phyloP scores from a whole-genome alignment of 352 stramenopile species.

The Bremia lactucae region DNA sequence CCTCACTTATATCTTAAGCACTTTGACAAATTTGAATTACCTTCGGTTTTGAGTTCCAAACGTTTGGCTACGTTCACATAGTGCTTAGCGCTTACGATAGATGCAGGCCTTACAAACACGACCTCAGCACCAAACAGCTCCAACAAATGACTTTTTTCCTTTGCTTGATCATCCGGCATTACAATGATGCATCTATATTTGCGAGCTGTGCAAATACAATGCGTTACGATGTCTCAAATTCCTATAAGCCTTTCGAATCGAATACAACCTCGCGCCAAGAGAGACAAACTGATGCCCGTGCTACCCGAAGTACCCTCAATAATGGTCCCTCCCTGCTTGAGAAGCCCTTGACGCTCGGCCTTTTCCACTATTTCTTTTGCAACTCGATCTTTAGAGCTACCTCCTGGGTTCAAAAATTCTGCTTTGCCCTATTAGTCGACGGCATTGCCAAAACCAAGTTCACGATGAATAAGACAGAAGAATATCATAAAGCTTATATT shows the following conservation, averaged over 20 bases:
- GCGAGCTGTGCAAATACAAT: slow-evolving; percentile 35
- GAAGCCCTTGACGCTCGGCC: slow-evolving; percentile 78
- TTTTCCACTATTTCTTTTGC: slow-evolving; percentile 92
- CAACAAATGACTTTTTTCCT: slow-evolving; percentile 83
- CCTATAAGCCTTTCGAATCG: neutral
- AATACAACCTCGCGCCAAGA: slow-evolving; percentile 73
- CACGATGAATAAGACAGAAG: neutral
- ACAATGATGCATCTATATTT: slow-evolving; percentile 94
- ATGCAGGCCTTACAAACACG: slow-evolving; percentile 81
- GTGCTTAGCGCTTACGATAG: slow-evolving; percentile 96
- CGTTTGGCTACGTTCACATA: slow-evolving; percentile 95
- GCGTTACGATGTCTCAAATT: slow-evolving; percentile 1
- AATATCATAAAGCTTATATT: neutral
- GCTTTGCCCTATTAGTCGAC: slow-evolving; percentile 80
- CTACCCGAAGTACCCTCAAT: slow-evolving; percentile 96
- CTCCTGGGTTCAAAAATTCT: slow-evolving; percentile 95
- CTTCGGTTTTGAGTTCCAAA: slow-evolving; percentile 69
- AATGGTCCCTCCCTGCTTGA: slow-evolving; percentile 89
- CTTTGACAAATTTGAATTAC: slow-evolving; percentile 20
- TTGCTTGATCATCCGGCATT: slow-evolving; percentile 95
- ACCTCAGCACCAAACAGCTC: slow-evolving; percentile 81
- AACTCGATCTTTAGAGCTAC: slow-evolving; percentile 95
- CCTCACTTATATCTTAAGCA: no score
- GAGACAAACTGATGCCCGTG: slow-evolving; percentile 94
- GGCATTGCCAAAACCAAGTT: no score